Conservation (phyloP, 106 monocot genomes). For the Dactylorhiza incarnata region DNA sequence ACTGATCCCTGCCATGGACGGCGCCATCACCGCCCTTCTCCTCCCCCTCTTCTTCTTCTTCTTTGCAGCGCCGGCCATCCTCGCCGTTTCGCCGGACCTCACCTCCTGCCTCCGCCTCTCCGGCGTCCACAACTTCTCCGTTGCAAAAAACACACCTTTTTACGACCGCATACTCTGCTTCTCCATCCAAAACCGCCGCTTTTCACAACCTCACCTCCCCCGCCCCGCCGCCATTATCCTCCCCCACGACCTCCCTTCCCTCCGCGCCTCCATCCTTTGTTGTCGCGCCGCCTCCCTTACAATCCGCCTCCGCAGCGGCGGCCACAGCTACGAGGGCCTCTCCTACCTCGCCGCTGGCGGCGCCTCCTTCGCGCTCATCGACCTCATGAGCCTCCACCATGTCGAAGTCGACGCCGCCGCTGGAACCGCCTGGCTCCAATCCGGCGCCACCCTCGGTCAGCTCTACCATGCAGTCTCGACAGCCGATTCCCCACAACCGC, state of each 20-base stretch:
- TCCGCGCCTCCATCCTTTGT: slow-evolving; percentile 27
- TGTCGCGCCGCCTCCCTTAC: slow-evolving; percentile 18
- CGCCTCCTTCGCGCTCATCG: slow-evolving; percentile 15
- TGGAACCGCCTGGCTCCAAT: slow-evolving; percentile 45
- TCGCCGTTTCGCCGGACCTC: slow-evolving; percentile 8
- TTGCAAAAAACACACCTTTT: not conserved
- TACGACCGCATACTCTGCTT: slow-evolving; percentile 20
- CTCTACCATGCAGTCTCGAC: slow-evolving; percentile 33
- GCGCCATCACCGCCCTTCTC: not conserved
- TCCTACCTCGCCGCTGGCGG: slow-evolving; percentile 15
- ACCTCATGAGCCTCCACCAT: slow-evolving; percentile 27
- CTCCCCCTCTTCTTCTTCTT: not conserved
- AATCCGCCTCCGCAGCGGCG: slow-evolving; percentile 49
- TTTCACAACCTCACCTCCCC: slow-evolving; percentile 1
- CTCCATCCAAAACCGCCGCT: slow-evolving; percentile 47
- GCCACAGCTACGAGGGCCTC: slow-evolving; percentile 52
- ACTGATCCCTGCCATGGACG: not conserved
- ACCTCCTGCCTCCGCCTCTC: slow-evolving; percentile 21
- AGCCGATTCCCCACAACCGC: not conserved
- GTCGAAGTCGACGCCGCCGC: slow-evolving; percentile 21
- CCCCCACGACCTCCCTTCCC: slow-evolving; percentile 18
- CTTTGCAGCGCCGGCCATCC: not conserved
- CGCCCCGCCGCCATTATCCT: slow-evolving; percentile 29
- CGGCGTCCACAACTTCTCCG: slow-evolving; percentile 26
- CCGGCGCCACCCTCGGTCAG: slow-evolving; percentile 56